Evolutionary conservation across 2,329 filamentous ascomycete species (phyloP).

Genomic region (Tolypocladium ophioglossoides): DNA sequence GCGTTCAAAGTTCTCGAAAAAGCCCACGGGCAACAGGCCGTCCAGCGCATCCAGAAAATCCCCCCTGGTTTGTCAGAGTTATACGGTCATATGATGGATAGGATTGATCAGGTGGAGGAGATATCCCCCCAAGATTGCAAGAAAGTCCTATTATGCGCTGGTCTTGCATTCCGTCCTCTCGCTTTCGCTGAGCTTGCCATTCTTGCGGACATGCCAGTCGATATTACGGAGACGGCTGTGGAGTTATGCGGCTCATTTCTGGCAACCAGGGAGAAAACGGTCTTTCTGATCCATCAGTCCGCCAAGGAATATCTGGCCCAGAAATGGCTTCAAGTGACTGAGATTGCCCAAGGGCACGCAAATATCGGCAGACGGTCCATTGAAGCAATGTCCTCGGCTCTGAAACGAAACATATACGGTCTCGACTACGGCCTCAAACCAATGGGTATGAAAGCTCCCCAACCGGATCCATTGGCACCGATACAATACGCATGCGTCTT

Average conservation of each 20-base stretch:
- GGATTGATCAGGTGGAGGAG: neutral
- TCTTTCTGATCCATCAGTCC: neutral
- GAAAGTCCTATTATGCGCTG: neutral
- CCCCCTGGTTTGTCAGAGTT: neutral
- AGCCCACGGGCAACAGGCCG: neutral
- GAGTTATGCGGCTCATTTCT: neutral
- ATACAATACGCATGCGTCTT: constrained; percentile 8
- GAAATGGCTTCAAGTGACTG: constrained; percentile 18
- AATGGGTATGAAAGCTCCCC: constrained; percentile 3
- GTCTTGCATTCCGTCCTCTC: neutral
- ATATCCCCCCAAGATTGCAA: neutral
- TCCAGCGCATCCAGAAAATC: neutral
- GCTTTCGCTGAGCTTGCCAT: neutral
- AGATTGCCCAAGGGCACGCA: constrained; percentile 12
- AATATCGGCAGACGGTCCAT: constrained; percentile 24
- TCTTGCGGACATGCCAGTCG: neutral
- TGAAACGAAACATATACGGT: constrained; percentile 25
- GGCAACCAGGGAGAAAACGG: neutral
- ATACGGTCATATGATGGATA: neutral
- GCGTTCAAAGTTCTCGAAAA: neutral
- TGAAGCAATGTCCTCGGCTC: constrained; percentile 10
- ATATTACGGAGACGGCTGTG: neutral
- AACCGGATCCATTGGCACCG: constrained; percentile 8
- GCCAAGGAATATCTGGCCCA: neutral
- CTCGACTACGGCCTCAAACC: constrained; percentile 10